Conservation (phyloP, 1,284 basidiomycete species). For the Gyrodon tennesseensis region DNA sequence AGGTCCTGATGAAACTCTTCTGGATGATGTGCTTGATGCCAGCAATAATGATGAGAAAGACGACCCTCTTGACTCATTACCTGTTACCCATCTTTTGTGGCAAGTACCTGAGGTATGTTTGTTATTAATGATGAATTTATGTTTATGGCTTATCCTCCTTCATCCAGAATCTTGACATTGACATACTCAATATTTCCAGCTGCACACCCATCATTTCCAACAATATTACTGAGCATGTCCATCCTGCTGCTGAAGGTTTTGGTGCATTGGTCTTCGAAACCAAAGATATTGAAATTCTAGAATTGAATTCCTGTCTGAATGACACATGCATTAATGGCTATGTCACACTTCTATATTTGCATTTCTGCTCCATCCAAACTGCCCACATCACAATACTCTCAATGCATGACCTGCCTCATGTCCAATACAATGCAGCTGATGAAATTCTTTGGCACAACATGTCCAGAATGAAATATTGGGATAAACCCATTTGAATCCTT, state of each 20-base stretch:
- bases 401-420: constrained; percentile 15
- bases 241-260: too few species aligned
- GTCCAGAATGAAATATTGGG: constrained; percentile 18
- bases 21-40: neutral
- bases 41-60: neutral
- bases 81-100: neutral
- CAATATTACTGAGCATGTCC: too few species aligned
- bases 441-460: constrained; percentile 18
- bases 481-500: constrained; percentile 23
- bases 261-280: constrained; percentile 18
- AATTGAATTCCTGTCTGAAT: constrained; percentile 14
- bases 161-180: too few species aligned
- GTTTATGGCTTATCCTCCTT: too few species aligned
- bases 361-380: too few species aligned
- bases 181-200: too few species aligned
- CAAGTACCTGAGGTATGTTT: constrained; percentile 1
- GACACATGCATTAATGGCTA: constrained; percentile 25
- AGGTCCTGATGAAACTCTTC: too few species aligned
- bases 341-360: constrained; percentile 8
- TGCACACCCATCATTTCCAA: too few species aligned
- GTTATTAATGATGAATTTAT: too few species aligned
- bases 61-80: neutral
- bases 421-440: constrained; percentile 13
- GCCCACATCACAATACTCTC: too few species aligned
- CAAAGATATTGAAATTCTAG: constrained; percentile 14